phyloP scores from a whole-genome alignment of 441 rosid species.

The Omphalea diandra region DNA sequence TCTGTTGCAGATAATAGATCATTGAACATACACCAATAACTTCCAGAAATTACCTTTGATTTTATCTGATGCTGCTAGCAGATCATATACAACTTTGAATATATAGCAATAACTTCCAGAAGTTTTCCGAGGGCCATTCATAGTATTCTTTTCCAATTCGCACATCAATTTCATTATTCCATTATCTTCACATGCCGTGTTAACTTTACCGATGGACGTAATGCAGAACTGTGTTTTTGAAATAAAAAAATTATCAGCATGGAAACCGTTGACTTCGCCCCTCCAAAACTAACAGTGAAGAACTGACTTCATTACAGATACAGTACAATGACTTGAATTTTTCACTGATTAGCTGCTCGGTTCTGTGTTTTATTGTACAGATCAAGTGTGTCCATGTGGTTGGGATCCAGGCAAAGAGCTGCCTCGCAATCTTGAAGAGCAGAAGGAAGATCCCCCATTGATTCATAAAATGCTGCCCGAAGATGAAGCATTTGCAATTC shows the following conservation, averaged over 20 bases:
- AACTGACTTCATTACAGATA: neutral
- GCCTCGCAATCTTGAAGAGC: slow-evolving; percentile 85
- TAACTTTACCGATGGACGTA: neutral
- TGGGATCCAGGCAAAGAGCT: slow-evolving; percentile 83
- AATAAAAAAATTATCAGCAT: neutral
- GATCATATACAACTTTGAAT: neutral
- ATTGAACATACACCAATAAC: too few species aligned
- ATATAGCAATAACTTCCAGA: neutral
- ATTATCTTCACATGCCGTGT: neutral
- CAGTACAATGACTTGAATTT: slow-evolving; percentile 26
- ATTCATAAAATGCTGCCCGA: slow-evolving; percentile 88
- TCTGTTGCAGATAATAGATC: too few species aligned
- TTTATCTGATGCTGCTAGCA: slow-evolving; percentile 3
- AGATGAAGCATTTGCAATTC: slow-evolving; percentile 89
- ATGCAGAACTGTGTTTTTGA: neutral
- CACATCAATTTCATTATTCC: slow-evolving; percentile 12
- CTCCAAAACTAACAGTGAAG: neutral
- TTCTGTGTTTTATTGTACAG: slow-evolving; percentile 55
- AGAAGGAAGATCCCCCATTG: slow-evolving; percentile 54
- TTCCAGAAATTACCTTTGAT: too few species aligned
- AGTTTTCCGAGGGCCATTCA: neutral
- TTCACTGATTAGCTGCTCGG: slow-evolving; percentile 34
- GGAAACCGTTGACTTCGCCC: slow-evolving; percentile 15
- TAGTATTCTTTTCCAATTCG: slow-evolving; percentile 3
- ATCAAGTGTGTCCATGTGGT: slow-evolving; percentile 64